These are phyloP conservation scores for Aspergillus unguis DNA, from an alignment of 2,329 filamentous ascomycete species.

Conservation along the genomic window DNA sequence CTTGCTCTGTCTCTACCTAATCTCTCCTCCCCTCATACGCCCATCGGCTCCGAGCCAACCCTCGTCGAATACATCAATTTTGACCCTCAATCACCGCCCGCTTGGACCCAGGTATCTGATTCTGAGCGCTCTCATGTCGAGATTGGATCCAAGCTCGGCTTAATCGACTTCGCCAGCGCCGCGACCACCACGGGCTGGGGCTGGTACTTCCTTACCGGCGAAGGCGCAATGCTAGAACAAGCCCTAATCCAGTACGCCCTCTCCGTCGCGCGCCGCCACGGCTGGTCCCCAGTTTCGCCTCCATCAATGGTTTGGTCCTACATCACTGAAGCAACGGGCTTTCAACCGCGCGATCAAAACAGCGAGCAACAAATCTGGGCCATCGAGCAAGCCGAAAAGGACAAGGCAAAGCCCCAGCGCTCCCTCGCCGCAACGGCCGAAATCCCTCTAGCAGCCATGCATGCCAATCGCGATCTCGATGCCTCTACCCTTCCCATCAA, in stretches of 20 bases:
- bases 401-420: slow-evolving; percentile 65
- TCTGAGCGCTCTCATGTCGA: slow-evolving; percentile 69
- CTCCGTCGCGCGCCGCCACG: slow-evolving; percentile 64
- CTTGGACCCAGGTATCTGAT: slow-evolving; percentile 28
- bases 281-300: slow-evolving; percentile 78
- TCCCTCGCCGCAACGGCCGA: slow-evolving; percentile 86
- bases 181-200: slow-evolving; percentile 88
- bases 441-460: slow-evolving; percentile 89
- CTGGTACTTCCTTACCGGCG: slow-evolving; percentile 94
- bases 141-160: slow-evolving; percentile 77
- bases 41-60: slow-evolving; percentile 62
- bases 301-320: slow-evolving; percentile 90
- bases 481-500: slow-evolving; percentile 68
- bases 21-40: slow-evolving; percentile 73
- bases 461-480: slow-evolving; percentile 68
- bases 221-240: slow-evolving; percentile 90
- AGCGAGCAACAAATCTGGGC: slow-evolving; percentile 91
- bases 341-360: slow-evolving; percentile 85
- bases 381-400: slow-evolving; percentile 64
- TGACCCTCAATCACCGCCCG: slow-evolving; percentile 48
- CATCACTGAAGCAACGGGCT: slow-evolving; percentile 86
- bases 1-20: slow-evolving; percentile 82
- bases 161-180: slow-evolving; percentile 85
- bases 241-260: slow-evolving; percentile 86
- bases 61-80: slow-evolving; percentile 78